A percentile compares a stretch with the other conserved stretches of the same genome.
phyloP scores from a whole-genome alignment of 768 basidiomycete genomes.

The Leccinum truebloodii region DNA sequence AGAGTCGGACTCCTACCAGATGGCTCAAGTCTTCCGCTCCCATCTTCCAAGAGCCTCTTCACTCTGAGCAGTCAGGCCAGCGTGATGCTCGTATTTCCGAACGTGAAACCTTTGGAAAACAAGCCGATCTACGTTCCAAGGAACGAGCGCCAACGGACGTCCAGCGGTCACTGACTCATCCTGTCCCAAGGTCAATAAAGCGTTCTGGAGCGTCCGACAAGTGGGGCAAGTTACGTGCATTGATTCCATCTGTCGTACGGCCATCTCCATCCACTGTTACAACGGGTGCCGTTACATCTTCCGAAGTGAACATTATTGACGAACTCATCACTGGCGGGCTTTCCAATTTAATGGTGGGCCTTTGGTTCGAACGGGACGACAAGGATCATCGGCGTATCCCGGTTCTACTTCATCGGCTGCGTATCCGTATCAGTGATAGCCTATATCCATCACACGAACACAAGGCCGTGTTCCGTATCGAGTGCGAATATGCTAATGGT shows the following conservation, averaged over 20 bases:
- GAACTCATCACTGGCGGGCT: slow-evolving; percentile 82
- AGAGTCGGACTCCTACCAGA: slow-evolving; percentile 53
- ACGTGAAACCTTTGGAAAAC: slow-evolving; percentile 6
- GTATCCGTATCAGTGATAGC: slow-evolving; percentile 85
- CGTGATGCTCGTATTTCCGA: slow-evolving; percentile 27
- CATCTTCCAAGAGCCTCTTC: slow-evolving; percentile 35
- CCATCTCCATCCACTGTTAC: slow-evolving; percentile 37
- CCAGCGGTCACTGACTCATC: slow-evolving; percentile 30
- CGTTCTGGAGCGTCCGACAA: slow-evolving; percentile 36
- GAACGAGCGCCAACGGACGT: slow-evolving; percentile 9
- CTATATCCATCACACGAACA: slow-evolving; percentile 74
- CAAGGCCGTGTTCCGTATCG: slow-evolving; percentile 85
- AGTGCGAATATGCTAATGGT: slow-evolving; percentile 96
- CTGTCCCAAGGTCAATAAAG: slow-evolving; percentile 24
- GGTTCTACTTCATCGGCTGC: slow-evolving; percentile 72
- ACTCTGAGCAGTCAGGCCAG: slow-evolving; percentile 17
- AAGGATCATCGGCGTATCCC: slow-evolving; percentile 81
- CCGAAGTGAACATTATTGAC: slow-evolving; percentile 73
- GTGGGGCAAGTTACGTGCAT: slow-evolving; percentile 67
- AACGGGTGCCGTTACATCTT: slow-evolving; percentile 48
- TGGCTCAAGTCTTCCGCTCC: slow-evolving; percentile 51
- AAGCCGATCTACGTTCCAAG: slow-evolving; percentile 6
- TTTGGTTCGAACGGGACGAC: slow-evolving; percentile 90
- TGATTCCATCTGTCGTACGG: slow-evolving; percentile 57
- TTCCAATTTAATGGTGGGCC: slow-evolving; percentile 71